Evolutionary conservation across 305 asterid genomes (phyloP), one percentile per base, ranked within the genome.

Genomic region (Fraxinus ornus): DNA sequence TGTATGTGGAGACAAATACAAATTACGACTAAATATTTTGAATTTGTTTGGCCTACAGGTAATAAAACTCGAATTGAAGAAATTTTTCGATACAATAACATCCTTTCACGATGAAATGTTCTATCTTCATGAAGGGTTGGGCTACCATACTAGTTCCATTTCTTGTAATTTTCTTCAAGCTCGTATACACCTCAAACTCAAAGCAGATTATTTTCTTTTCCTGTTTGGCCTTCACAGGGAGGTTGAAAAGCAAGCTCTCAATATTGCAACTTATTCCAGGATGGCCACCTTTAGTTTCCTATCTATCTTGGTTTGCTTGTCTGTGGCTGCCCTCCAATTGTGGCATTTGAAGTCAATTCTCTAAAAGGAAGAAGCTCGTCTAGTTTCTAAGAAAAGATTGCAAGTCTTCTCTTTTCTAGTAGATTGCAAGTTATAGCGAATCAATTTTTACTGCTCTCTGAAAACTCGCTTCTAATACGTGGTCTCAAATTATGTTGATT

Each of bases 271-370:
- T 1, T 57, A 79, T 55, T 57, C 83, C 33, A 82, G 83, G 80
- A 78, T 85, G 85, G 81, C 83, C 2, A 76, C 68, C 7, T 83
- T 83, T 30, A 79, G 77, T 39, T 33, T 39, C 68, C 72, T 85
- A 7, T 85, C 90, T 5, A 62, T 85, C 6, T 32, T 81, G 73
- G 77, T 83, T 24, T 83, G 86, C 75, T 41, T 78, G 41, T 85
- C 82, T 22, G 88, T 85, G 83, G 85, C 87, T 33, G 81, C 77
- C 66, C 84, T 85, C 6, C 88, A 87, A 21, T 36, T 87, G 19
- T 83, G 90, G 88, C 85, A 87, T 81, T 57, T 85, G 74, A 87
- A 85, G 85, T 30, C 81, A 24, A 24, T 83, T 80, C 47, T 87
- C 85, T 8, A 82, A 85, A 83, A 81, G 81, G 47, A 85, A 83